These are phyloP conservation scores for Saururus chinensis DNA, from an alignment of 164 flowering plant species.

Conservation along the genomic window DNA sequence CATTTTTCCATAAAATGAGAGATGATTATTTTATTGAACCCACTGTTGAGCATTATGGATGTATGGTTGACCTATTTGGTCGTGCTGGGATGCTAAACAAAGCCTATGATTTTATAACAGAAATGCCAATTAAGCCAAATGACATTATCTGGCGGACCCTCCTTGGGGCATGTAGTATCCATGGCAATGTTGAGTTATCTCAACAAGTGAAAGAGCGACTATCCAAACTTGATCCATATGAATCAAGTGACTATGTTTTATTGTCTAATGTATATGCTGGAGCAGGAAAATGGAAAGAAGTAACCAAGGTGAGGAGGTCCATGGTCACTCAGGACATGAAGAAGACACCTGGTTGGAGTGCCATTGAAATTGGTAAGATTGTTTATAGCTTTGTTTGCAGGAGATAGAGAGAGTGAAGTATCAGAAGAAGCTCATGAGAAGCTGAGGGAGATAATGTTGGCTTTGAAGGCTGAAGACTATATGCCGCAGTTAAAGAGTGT, in stretches of 20 bases:
- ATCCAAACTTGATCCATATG: slow-evolving; percentile 41
- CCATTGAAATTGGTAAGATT: slow-evolving; percentile 52
- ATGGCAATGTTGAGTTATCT: slow-evolving; percentile 42
- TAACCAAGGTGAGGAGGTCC: slow-evolving; percentile 40
- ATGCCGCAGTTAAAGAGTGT: slow-evolving; percentile 42
- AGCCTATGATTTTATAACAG: slow-evolving; percentile 38
- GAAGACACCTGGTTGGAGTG: slow-evolving; percentile 69
- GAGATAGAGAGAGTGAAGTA: slow-evolving; percentile 22
- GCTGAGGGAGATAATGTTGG: slow-evolving; percentile 42
- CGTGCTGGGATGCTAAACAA: slow-evolving; percentile 44
- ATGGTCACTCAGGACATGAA: slow-evolving; percentile 34
- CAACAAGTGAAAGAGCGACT: slow-evolving; percentile 36
- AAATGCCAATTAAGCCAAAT: slow-evolving; percentile 48
- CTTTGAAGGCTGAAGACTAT: slow-evolving; percentile 39
- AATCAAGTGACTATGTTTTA: slow-evolving; percentile 49
- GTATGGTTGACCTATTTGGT: slow-evolving; percentile 68
- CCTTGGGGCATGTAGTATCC: slow-evolving; percentile 70
- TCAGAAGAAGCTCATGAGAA: slow-evolving; percentile 37
- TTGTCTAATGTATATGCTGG: slow-evolving; percentile 55
- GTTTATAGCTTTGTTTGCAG: slow-evolving; percentile 48
- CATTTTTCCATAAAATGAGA: slow-evolving; percentile 37
- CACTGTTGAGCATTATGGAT: slow-evolving; percentile 61
- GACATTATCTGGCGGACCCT: slow-evolving; percentile 62
- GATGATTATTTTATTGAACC: slow-evolving; percentile 35
- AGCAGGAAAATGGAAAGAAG: slow-evolving; percentile 60